These are phyloP conservation scores for Didymella glomerata DNA, from an alignment of 2,329 filamentous ascomycete species.

Conservation along the genomic window DNA sequence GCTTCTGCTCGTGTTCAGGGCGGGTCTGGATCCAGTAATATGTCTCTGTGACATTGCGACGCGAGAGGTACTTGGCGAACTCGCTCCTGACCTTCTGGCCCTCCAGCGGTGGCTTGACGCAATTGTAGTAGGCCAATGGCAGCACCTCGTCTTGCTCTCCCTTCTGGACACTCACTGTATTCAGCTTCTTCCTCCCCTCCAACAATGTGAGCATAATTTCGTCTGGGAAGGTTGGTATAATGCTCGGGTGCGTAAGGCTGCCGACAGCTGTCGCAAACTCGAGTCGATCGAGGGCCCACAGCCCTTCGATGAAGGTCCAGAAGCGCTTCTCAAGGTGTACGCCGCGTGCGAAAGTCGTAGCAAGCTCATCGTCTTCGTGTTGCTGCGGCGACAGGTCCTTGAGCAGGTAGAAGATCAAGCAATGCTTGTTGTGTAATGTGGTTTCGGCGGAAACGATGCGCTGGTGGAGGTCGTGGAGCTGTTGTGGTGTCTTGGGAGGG, in stretches of 20 bases:
- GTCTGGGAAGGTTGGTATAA: constrained; percentile 82
- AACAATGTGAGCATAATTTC: constrained; percentile 78
- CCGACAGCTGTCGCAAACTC: constrained; percentile 74
- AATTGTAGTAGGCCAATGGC: constrained; percentile 80
- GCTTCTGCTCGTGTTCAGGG: constrained; percentile 67
- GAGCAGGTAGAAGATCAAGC: constrained; percentile 83
- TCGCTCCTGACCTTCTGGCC: constrained; percentile 68
- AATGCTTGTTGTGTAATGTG: constrained; percentile 79
- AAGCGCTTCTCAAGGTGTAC: constrained; percentile 78
- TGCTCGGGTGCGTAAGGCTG: constrained; percentile 78
- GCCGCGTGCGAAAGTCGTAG: constrained; percentile 66
- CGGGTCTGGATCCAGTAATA: constrained; percentile 76
- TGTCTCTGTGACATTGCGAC: constrained; percentile 73
- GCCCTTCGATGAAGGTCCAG: constrained; percentile 79
- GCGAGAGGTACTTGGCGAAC: constrained; percentile 74
- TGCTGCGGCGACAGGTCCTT: constrained; percentile 70
- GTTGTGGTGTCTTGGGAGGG: constrained; percentile 74
- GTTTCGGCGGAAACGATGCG: constrained; percentile 72
- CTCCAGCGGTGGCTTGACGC: constrained; percentile 76
- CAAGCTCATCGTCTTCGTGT: constrained; percentile 59
- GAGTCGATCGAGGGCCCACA: constrained; percentile 80
- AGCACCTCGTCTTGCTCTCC: constrained; percentile 58
- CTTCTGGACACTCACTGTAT: constrained; percentile 28
- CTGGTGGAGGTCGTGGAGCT: constrained; percentile 73
- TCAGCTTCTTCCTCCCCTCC: constrained; percentile 46